A percentile compares a stretch with the other conserved stretches of the same genome.
Evolutionary conservation across 2,329 filamentous ascomycete species (phyloP).

Genomic region (Mariannaea sp.): DNA sequence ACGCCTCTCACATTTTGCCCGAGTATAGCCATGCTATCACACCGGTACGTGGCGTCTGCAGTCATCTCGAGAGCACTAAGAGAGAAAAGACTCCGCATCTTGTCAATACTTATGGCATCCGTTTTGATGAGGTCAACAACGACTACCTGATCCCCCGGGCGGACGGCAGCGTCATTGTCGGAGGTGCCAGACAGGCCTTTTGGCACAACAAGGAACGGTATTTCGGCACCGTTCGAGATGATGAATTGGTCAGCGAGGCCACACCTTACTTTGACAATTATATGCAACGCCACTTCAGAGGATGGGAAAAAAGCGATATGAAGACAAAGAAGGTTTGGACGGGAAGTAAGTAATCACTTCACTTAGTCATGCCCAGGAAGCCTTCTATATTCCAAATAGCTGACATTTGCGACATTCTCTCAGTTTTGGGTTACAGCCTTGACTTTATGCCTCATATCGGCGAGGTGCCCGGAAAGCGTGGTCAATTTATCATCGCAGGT

Average conservation of each 20-base stretch:
- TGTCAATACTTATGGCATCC: conserved; percentile 34
- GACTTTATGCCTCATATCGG: conserved; percentile 52
- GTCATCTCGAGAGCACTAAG: conserved; percentile 35
- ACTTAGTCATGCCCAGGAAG: too few relatives aligned
- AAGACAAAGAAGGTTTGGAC: conserved; percentile 3
- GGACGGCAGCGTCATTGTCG: not conserved
- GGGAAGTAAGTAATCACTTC: not conserved
- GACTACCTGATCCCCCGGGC: conserved; percentile 47
- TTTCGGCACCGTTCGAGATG: not conserved
- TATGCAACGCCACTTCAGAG: conserved; percentile 5
- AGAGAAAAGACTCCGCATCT: conserved; percentile 26
- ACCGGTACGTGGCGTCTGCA: conserved; percentile 59
- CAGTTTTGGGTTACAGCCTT: conserved; percentile 48
- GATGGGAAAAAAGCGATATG: not conserved
- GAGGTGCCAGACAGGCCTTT: not conserved
- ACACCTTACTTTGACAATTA: conserved; percentile 7
- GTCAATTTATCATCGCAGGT: conserved; percentile 51
- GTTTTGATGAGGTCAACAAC: conserved; percentile 27
- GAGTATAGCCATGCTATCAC: conserved; percentile 64
- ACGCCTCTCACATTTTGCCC: conserved; percentile 65
- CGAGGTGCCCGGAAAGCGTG: conserved; percentile 39
- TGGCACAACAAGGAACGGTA: not conserved
- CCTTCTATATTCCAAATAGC: too few relatives aligned
- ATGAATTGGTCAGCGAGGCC: not conserved
- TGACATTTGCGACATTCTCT: not conserved